Percentiles rank a stretch among this genome's conserved stretches.
These are phyloP conservation scores for Heritiera littoralis DNA, from an alignment of 345 rosid species.

Conservation along the genomic window DNA sequence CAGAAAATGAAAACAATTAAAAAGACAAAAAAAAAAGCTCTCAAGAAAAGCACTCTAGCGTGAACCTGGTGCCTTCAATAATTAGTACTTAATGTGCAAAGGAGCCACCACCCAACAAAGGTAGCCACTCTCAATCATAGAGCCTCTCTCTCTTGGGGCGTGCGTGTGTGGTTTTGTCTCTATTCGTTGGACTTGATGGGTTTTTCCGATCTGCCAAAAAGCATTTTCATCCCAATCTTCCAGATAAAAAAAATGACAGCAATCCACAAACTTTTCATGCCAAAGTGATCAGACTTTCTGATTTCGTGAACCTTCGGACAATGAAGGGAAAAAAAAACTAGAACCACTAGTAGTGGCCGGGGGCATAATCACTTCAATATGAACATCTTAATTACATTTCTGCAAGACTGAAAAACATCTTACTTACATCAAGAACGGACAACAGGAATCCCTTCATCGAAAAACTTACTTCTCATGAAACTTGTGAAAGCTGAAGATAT, in stretches of 20 bases:
- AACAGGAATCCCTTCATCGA: conserved; percentile 62
- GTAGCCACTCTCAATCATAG: conserved; percentile 18
- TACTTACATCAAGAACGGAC: conserved; percentile 47
- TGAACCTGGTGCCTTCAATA: conserved; percentile 41
- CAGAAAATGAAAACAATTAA: background rate
- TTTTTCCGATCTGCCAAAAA: conserved; percentile 15
- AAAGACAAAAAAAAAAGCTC: background rate
- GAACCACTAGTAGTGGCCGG: conserved; percentile 12
- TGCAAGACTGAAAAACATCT: conserved; percentile 25
- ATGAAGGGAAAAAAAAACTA: background rate
- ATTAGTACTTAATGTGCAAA: background rate
- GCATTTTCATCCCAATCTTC: conserved; percentile 27
- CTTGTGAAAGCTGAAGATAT: conserved; percentile 46
- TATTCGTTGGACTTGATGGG: conserved; percentile 8
- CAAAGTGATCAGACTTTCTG: conserved; percentile 18
- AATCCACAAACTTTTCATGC: conserved; percentile 25
- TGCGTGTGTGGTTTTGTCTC: conserved; percentile 10
- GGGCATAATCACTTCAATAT: conserved; percentile 15
- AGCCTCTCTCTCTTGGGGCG: background rate
- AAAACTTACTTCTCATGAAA: conserved; percentile 46
- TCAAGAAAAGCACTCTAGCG: conserved; percentile 24
- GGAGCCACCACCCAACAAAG: conserved; percentile 24
- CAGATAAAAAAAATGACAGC: conserved; percentile 14
- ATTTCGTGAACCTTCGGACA: conserved; percentile 11
- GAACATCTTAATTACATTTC: conserved; percentile 29